Conservation (phyloP, 768 basidiomycete genomes). For the Termitomyces sp. region DNA sequence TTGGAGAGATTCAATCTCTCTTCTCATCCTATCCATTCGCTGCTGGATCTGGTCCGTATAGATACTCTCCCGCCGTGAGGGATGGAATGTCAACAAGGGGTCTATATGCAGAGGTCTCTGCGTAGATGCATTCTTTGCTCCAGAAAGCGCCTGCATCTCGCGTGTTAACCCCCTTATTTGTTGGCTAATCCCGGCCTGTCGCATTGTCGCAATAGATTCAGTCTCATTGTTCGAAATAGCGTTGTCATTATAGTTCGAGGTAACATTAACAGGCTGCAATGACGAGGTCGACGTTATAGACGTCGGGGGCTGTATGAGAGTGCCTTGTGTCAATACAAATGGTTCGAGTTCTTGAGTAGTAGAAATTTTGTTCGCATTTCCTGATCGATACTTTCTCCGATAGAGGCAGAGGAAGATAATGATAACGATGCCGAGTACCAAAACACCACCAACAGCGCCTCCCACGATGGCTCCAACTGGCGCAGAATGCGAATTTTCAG, state of each 20-base stretch:
- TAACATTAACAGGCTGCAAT: no score
- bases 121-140: not conserved
- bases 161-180: constrained; percentile 1
- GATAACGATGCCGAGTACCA: not conserved
- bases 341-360: not conserved
- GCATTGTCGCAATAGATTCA: not conserved
- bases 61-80: not conserved
- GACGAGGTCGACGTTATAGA: no score
- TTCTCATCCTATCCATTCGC: constrained; percentile 10
- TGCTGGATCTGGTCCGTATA: constrained; percentile 1
- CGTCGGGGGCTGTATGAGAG: not conserved
- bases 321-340: not conserved
- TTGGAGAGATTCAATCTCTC: constrained; percentile 9
- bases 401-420: constrained; percentile 3
- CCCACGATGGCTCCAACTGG: constrained; percentile 10
- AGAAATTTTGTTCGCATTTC: not conserved
- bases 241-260: not conserved
- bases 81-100: not conserved
- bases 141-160: constrained; percentile 3
- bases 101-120: not conserved
- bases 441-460: constrained; percentile 7
- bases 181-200: constrained; percentile 4
- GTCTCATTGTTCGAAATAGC: not conserved
- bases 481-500: not conserved
- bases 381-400: not conserved